Evolutionary conservation across 2,329 filamentous ascomycete genomes (phyloP), one percentile per base, ranked within the genome.

Genomic region (Rachicladosporium sp.): DNA sequence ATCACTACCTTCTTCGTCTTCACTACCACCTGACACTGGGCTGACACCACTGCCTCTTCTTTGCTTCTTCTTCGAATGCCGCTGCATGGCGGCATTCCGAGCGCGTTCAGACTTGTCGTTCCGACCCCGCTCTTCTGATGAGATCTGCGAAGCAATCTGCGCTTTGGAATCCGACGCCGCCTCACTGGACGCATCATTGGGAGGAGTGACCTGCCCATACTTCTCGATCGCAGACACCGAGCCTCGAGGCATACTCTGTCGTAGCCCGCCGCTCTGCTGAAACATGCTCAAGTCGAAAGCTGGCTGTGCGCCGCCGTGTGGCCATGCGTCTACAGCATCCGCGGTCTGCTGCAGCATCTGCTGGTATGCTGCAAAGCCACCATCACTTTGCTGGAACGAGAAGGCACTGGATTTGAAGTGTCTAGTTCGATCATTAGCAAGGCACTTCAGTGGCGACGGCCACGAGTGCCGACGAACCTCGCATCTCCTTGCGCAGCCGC

Each of bases 151-250:
- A 7, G 38, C 40, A 15, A 38, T 32, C 29, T 41, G 38, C 21
- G 36, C 31, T 19, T 37, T 40, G 33, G 29, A 13, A 15, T 37
- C 37, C 35, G 29, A 13, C 9, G 10, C 21, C n/a, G 36, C 43
- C 10, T 48, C 43, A 4, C 41, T 43, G 8, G 44, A 45, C n/a
- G 30, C 38, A 13, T 59, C 56, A 27, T 59, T 52, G 31, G 59
- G 59, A 7, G 59, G 59, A 10, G 60, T 62, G 27, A 63, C 53
- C 38, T 62, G 60, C 10, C 60, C 60, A 36, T 53, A 56, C 6
- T 47, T 43, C 29, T 54, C 45, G 6, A 42, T 37, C 6, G 30
- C 44, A 15, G 11, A n/a, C 15, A 15, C 33, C 31, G 33, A 41
- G 13, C 11, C 31, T 36, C 12, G 33, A 7, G 29, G 13, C 29